phyloP scores from a whole-genome alignment of 169 alveolate genomes.

The Cryptosporidium parvum region DNA sequence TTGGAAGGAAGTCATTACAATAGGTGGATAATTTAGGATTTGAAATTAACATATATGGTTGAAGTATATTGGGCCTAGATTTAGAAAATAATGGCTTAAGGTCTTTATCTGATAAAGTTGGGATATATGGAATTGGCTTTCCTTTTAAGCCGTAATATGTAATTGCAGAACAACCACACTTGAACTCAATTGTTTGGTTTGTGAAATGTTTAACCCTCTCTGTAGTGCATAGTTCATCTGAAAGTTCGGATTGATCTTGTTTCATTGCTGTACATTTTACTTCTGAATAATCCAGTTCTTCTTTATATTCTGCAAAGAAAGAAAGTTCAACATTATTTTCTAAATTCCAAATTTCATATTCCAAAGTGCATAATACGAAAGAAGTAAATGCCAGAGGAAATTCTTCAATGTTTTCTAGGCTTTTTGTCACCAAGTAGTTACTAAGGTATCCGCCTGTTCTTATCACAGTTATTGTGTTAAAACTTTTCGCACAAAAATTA shows the following conservation, averaged over 20 bases:
- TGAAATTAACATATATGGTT: slow-evolving; percentile 54
- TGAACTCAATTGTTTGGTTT: slow-evolving; percentile 61
- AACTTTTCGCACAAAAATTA: slow-evolving; percentile 35
- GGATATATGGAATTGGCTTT: neutral
- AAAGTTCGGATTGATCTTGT: slow-evolving; percentile 5
- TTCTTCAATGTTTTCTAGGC: slow-evolving; percentile 7
- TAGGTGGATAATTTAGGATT: slow-evolving; percentile 21
- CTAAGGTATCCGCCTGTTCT: slow-evolving; percentile 45
- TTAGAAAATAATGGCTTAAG: slow-evolving; percentile 26
- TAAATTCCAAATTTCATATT: slow-evolving; percentile 63
- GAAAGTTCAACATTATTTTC: slow-evolving; percentile 39
- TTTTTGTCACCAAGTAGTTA: slow-evolving; percentile 22
- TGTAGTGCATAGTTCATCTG: slow-evolving; percentile 32
- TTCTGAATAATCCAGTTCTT: slow-evolving; percentile 47
- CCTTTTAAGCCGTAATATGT: slow-evolving; percentile 66
- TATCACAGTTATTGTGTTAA: slow-evolving; percentile 30
- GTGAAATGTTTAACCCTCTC: slow-evolving; percentile 9
- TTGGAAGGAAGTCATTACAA: slow-evolving; percentile 46
- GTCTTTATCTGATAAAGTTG: neutral
- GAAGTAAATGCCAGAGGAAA: slow-evolving; percentile 65
- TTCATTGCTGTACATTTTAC: slow-evolving; percentile 65
- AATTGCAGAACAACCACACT: slow-evolving; percentile 47
- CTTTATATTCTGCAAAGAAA: slow-evolving; percentile 41
- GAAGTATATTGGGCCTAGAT: slow-evolving; percentile 55
- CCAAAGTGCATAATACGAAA: slow-evolving; percentile 53